phyloP scores from a whole-genome alignment of 768 basidiomycete genomes.

The Psilocybe tampanensis region DNA sequence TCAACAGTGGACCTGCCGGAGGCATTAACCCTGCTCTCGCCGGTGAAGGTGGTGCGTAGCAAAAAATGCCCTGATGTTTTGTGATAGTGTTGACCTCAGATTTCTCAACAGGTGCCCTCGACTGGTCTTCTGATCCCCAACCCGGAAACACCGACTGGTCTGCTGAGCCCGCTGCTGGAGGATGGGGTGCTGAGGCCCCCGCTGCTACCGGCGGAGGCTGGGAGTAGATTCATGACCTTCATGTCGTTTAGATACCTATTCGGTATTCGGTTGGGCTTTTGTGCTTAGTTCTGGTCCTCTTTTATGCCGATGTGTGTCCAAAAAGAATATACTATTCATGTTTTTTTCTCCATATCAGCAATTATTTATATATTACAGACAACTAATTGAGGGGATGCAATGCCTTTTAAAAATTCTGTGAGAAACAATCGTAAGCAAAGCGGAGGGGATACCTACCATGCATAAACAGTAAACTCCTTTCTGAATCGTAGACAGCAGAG shows the following conservation, averaged over 20 bases:
- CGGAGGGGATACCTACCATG: conserved; percentile 46
- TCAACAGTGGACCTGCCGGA: conserved; percentile 63
- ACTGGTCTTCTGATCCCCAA: conserved; percentile 78
- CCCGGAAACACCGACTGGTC: conserved; percentile 77
- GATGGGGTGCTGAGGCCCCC: conserved; percentile 46
- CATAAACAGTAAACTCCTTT: conserved; percentile 53
- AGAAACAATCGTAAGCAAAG: not conserved
- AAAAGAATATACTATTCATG: conserved; percentile 33
- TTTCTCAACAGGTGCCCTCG: conserved; percentile 59
- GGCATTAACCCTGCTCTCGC: conserved; percentile 84
- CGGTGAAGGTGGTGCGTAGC: conserved; percentile 53
- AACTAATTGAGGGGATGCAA: conserved; percentile 30
- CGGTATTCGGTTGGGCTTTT: conserved; percentile 12
- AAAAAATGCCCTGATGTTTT: not conserved
- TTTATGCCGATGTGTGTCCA: conserved; percentile 21
- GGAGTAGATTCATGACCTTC: conserved; percentile 33
- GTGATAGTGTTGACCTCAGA: conserved; percentile 7
- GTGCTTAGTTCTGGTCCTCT: not conserved
- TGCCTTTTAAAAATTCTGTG: conserved; percentile 21
- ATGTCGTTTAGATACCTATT: conserved; percentile 18
- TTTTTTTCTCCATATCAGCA: conserved; percentile 8
- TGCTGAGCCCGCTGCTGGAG: conserved; percentile 69
- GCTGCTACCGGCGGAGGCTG: conserved; percentile 38
- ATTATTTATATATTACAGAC: conserved; percentile 30
- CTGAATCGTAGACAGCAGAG: conserved; percentile 54